These are phyloP conservation scores for Talaromyces amestolkiae DNA, from an alignment of 2,329 filamentous ascomycete species.

Conservation along the genomic window DNA sequence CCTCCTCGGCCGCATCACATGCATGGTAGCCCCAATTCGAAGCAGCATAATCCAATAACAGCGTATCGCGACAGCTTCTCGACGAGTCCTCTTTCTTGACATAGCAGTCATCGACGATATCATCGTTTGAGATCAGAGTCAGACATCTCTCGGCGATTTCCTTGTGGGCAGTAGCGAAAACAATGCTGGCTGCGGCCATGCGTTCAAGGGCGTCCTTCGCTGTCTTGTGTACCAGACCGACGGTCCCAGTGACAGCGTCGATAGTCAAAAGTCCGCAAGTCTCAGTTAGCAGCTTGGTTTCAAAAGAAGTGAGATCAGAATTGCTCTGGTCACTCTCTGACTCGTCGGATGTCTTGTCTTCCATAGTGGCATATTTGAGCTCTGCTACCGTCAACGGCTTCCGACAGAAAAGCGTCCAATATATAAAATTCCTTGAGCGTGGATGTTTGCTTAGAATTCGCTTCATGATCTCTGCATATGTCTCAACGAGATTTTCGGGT, in stretches of 20 bases:
- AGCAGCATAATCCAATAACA: slow-evolving; percentile 29
- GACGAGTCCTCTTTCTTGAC: slow-evolving; percentile 18
- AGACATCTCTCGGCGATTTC: slow-evolving; percentile 33
- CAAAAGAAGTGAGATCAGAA: slow-evolving; percentile 20
- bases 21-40: slow-evolving; percentile 33
- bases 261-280: slow-evolving; percentile 29
- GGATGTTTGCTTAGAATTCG: slow-evolving; percentile 27
- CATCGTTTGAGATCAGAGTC: slow-evolving; percentile 28
- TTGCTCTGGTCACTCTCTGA: background rate
- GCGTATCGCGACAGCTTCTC: slow-evolving; percentile 17
- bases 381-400: slow-evolving; percentile 29
- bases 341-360: background rate
- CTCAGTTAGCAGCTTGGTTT: slow-evolving; percentile 22
- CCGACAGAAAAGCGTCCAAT: slow-evolving; percentile 30
- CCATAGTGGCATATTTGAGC: slow-evolving; percentile 24
- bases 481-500: slow-evolving; percentile 29
- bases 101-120: slow-evolving; percentile 36
- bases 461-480: slow-evolving; percentile 33
- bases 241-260: slow-evolving; percentile 27
- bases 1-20: slow-evolving; percentile 28
- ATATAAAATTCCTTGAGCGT: slow-evolving; percentile 26
- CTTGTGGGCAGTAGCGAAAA: slow-evolving; percentile 31
- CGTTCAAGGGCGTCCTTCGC: slow-evolving; percentile 32
- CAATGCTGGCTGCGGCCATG: slow-evolving; percentile 27
- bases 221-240: slow-evolving; percentile 32